Evolutionary conservation across 78 protist species (phyloP), one percentile per base, ranked within the genome.

Genomic region (Cyanophora paradoxa): DNA sequence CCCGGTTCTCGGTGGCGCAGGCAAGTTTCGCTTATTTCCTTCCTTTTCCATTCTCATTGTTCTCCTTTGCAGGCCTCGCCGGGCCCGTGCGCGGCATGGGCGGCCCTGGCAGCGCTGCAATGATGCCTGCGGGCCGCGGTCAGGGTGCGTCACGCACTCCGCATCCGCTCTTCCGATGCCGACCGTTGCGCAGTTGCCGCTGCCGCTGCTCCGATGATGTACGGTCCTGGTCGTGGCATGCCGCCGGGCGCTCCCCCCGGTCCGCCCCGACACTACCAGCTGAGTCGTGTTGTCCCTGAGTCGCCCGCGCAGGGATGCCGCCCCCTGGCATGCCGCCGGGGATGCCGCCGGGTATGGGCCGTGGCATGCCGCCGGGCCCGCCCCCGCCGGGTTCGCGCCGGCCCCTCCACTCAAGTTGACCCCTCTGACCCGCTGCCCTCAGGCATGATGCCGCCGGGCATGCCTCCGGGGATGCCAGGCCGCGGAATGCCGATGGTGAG

Each of bases 51-150:
- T 19, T 57, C 36, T 11, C 3, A 54, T 4, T 54, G 10, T 28
- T 14, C 13, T 16, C 10, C 24, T 22, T 62, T 37, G 31, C 62
- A 0, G 92, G 95, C 20, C 79, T 90, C 0, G 72, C 88, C 2
- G 95, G 95, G 16, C 94, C 92, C 7, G 90, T 68, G 17, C 39
- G 88, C 22, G 95, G 92, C 24, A 86, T 87, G 10, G 95, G 92
- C 16, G 85, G 82, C 1, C 88, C 91, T 7, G 77, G 82, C 3
- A 76, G 86, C 7, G 67, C 58, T n/a, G 37, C 67, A 50, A 90
- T 90, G 94, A 48, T 66, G 81, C 28, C 77, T 10, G 46, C n/a
- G 46, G 44, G 66, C 34, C 71, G 54, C 65, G 48, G 40, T n/a
- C n/a, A n/a, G n/a, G n/a, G n/a, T n/a, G n/a, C n/a, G n/a, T n/a